phyloP scores from a whole-genome alignment of 345 rosid genomes.

The Noccaea caerulescens region DNA sequence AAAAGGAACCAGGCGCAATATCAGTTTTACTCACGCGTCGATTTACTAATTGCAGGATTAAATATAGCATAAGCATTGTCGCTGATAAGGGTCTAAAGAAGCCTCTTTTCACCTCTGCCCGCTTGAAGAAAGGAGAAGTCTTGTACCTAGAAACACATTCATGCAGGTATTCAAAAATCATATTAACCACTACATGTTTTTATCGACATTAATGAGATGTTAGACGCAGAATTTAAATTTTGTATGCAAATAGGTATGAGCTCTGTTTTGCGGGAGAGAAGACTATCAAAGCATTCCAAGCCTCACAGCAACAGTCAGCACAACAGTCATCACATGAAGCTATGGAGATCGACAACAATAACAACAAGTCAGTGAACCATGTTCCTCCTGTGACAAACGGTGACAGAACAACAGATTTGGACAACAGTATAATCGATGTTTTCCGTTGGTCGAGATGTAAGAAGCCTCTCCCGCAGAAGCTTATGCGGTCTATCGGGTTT shows the following conservation, averaged over 20 bases:
- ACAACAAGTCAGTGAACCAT: slow-evolving; percentile 58
- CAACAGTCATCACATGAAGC: slow-evolving; percentile 53
- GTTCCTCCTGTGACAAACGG: slow-evolving; percentile 65
- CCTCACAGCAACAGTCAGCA: slow-evolving; percentile 52
- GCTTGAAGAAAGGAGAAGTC: slow-evolving; percentile 98
- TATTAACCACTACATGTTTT: neutral
- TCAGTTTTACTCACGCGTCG: neutral
- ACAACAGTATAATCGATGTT: slow-evolving; percentile 65
- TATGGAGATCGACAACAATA: slow-evolving; percentile 55
- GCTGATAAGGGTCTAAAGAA: slow-evolving; percentile 98
- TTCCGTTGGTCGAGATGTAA: slow-evolving; percentile 96
- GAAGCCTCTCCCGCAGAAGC: slow-evolving; percentile 87
- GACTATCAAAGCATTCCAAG: slow-evolving; percentile 60
- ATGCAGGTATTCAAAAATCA: slow-evolving; percentile 68
- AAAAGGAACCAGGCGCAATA: neutral
- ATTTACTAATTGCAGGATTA: slow-evolving; percentile 60
- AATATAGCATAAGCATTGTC: slow-evolving; percentile 92
- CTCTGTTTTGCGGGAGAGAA: slow-evolving; percentile 92
- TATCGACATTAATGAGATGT: neutral
- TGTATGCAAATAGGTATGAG: slow-evolving; percentile 68
- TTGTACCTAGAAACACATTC: slow-evolving; percentile 92
- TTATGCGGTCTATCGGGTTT: slow-evolving; percentile 84
- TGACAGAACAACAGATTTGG: slow-evolving; percentile 65
- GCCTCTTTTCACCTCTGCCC: slow-evolving; percentile 93
- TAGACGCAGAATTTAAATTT: slow-evolving; percentile 4